Base-by-base conservation (phyloP, 2,329 filamentous ascomycete species). In the Rutstroemia sp. region DNA sequence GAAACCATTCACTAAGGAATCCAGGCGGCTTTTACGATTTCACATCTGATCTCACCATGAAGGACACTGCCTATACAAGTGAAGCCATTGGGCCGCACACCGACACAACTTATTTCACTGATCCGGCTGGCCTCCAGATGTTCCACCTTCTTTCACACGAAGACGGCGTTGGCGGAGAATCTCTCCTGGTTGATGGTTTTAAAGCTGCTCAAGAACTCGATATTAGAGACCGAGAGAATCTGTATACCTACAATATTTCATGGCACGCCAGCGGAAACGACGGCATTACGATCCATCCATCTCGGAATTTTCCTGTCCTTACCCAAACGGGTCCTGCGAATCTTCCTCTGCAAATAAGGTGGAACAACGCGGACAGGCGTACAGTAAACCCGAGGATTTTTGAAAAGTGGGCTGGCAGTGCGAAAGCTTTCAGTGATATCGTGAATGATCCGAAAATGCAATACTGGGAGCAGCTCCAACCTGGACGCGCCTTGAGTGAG, bases 311-410 rank as follows among this genome's bases (percentile, higher is more conserved):
- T 58, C 88, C 91, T 0, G 89, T 96, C 1, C 74, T 97, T 8
- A 14, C 8, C 51, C 5, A n/a, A n/a, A 2, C n/a, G 8, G 4
- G 21, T 42, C 39, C n/a, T 41, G 10, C n/a, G 12, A 2, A 16
- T 0, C 65, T 10, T 30, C 30, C 30, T 12, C 73, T 78, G 30
- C 86, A 90, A 56, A 77, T 97, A 6, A 80, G 92, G 54, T 99
- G 94, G 94, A 99, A 99, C 71, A 92, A 92, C 61, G 87, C 90
- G 61, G 94, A 97, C 70, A 79, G 94, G 42, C 89, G 88, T 90
- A 58, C 80, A 1, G 54, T 65, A 12, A 39, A 49, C 7, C 37
- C 64, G 5, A 34, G 14, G 9, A 48, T 54, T 6, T 49, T 49
- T 14, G 9, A 48, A 37, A 25, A 25, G 8, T 97, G 92, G 91